A percentile compares a stretch with the other conserved stretches of the same genome.
phyloP scores from a whole-genome alignment of 495 filamentous ascomycete genomes.

The Neurospora sp. region DNA sequence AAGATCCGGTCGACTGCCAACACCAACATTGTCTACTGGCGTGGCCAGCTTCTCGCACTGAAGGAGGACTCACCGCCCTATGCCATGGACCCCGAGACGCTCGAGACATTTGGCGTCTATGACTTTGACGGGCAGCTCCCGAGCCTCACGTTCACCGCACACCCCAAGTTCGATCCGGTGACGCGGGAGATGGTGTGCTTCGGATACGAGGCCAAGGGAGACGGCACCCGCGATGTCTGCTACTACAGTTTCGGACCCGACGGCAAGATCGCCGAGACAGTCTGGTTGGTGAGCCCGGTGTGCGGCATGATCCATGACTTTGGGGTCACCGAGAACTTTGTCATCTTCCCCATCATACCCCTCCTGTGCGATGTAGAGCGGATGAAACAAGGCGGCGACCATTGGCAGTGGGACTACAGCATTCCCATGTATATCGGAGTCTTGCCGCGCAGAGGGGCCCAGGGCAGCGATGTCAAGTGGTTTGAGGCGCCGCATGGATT shows the following conservation, averaged over 20 bases:
- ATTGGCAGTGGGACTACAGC: slow-evolving; percentile 38
- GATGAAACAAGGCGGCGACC: slow-evolving; percentile 38
- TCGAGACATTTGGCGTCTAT: slow-evolving; percentile 40
- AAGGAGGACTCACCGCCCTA: slow-evolving; percentile 43
- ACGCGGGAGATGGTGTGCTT: slow-evolving; percentile 44
- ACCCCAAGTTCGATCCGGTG: slow-evolving; percentile 46
- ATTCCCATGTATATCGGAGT: slow-evolving; percentile 36
- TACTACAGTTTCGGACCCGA: slow-evolving; percentile 29
- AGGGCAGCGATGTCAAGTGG: slow-evolving; percentile 33
- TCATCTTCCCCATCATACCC: slow-evolving; percentile 37
- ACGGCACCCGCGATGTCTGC: slow-evolving; percentile 33
- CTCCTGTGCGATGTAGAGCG: slow-evolving; percentile 32
- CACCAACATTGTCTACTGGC: slow-evolving; percentile 41
- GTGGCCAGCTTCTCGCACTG: slow-evolving; percentile 36
- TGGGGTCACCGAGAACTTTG: slow-evolving; percentile 38
- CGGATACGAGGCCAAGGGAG: slow-evolving; percentile 38
- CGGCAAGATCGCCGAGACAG: slow-evolving; percentile 30
- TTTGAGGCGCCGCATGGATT: slow-evolving; percentile 33
- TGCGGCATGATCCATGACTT: slow-evolving; percentile 45
- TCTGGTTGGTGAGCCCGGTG: slow-evolving; percentile 36
- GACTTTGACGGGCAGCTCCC: slow-evolving; percentile 44
- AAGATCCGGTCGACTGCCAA: slow-evolving; percentile 36
- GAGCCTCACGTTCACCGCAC: slow-evolving; percentile 45
- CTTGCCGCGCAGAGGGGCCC: slow-evolving; percentile 34
- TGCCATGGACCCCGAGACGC: slow-evolving; percentile 39